Evolutionary conservation across 768 basidiomycete genomes (phyloP).

Genomic region (Punctularia strigosozonata): DNA sequence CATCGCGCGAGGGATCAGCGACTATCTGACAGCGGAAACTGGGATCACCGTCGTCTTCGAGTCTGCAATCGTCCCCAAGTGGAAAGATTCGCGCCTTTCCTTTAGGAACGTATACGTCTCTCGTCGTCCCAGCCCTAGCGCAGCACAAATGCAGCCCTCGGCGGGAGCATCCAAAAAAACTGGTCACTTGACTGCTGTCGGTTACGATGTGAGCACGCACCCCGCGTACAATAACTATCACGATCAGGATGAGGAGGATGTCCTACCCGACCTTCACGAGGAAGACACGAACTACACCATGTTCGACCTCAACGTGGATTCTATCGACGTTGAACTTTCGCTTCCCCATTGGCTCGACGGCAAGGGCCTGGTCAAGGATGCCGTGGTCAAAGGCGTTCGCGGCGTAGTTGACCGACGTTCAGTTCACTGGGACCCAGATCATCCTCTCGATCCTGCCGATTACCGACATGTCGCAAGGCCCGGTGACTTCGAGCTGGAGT

Average conservation of each 20-base stretch:
- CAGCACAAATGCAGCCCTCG: conserved; percentile 4
- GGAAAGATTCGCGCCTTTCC: conserved; percentile 91
- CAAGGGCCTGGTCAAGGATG: conserved; percentile 85
- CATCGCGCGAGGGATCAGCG: conserved; percentile 79
- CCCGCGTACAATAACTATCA: conserved; percentile 61
- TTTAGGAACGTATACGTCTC: conserved; percentile 97
- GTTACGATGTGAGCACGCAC: conserved; percentile 71
- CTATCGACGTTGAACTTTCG: conserved; percentile 90
- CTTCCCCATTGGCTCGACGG: conserved; percentile 91
- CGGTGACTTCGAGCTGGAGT: conserved; percentile 89
- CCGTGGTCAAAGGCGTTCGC: conserved; percentile 87
- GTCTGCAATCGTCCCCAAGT: conserved; percentile 94
- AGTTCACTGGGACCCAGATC: conserved; percentile 76
- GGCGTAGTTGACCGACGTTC: conserved; percentile 86
- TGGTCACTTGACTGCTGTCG: conserved; percentile 47
- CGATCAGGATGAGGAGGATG: conserved; percentile 48
- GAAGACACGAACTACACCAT: conserved; percentile 71
- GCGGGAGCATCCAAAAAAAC: conserved; percentile 2
- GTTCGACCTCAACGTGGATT: conserved; percentile 90
- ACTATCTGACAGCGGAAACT: conserved; percentile 87
- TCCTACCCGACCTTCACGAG: conserved; percentile 19
- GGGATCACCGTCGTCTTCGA: conserved; percentile 95
- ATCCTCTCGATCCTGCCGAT: conserved; percentile 66
- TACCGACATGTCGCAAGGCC: conserved; percentile 65
- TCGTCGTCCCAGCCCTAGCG: conserved; percentile 39